A percentile compares a stretch with the other conserved stretches of the same genome.
Evolutionary conservation across 1,284 basidiomycete species (phyloP).

Genomic region (Apiotrichum siamense): DNA sequence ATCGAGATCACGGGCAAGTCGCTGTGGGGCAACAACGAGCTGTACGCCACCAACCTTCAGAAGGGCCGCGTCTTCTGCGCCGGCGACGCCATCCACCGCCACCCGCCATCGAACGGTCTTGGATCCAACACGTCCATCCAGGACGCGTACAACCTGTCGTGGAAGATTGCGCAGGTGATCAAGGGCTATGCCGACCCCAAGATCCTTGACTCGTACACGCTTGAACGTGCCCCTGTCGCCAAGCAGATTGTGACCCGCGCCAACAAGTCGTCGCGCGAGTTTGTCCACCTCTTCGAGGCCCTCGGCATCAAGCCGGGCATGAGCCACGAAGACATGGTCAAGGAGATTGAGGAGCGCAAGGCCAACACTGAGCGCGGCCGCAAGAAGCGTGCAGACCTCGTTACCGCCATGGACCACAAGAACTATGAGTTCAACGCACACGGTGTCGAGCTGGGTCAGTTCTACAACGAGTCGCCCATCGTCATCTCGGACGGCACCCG

Average conservation of each 20-base stretch:
- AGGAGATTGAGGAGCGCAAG: slow-evolving; percentile 17
- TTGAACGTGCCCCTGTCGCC: slow-evolving; percentile 14
- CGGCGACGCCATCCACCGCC: slow-evolving; percentile 16
- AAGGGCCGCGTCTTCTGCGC: slow-evolving; percentile 14
- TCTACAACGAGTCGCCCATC: slow-evolving; percentile 8
- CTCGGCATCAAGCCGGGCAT: slow-evolving; percentile 16
- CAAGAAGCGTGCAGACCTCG: slow-evolving; percentile 14
- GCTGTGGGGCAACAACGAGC: slow-evolving; percentile 17
- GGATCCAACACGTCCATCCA: slow-evolving; percentile 18
- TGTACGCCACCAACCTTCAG: slow-evolving; percentile 12
- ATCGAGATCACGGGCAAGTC: slow-evolving; percentile 16
- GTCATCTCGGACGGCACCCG: slow-evolving; percentile 8
- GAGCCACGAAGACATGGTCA: slow-evolving; percentile 10
- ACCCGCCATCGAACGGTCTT: slow-evolving; percentile 16
- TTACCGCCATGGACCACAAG: slow-evolving; percentile 12
- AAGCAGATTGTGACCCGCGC: slow-evolving; percentile 17
- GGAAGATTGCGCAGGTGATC: slow-evolving; percentile 13
- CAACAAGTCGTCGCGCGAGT: slow-evolving; percentile 16
- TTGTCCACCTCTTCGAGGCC: slow-evolving; percentile 14
- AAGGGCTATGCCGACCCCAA: slow-evolving; percentile 6
- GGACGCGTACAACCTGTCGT: slow-evolving; percentile 17
- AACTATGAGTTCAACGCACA: slow-evolving; percentile 19
- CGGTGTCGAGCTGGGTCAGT: slow-evolving; percentile 18
- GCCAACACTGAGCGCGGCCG: slow-evolving; percentile 6
- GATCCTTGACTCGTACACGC: slow-evolving; percentile 10